Percentiles rank a stretch among this genome's conserved stretches.
phyloP scores from a whole-genome alignment of 306 rosid genomes.

The Senna siamea region DNA sequence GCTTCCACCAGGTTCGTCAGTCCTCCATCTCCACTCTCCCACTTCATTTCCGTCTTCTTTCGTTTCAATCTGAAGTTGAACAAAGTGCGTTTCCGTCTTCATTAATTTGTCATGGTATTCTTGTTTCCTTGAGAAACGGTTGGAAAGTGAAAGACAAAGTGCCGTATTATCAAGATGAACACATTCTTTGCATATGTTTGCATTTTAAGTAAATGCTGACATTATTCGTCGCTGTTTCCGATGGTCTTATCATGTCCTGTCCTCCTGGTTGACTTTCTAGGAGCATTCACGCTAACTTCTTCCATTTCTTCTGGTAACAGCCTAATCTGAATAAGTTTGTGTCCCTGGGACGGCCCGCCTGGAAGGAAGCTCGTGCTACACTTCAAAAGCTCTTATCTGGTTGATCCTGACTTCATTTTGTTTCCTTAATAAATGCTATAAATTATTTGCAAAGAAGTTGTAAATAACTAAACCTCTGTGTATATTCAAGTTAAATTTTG shows the following conservation, averaged over 20 bases:
- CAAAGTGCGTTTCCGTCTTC: not conserved
- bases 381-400: conserved; percentile 87
- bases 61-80: not conserved
- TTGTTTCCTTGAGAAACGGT: conserved; percentile 9
- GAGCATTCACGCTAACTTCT: conserved; percentile 25
- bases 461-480: not conserved
- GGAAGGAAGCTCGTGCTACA: conserved; percentile 97
- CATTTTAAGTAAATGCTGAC: too few relatives aligned
- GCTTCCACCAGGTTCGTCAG: conserved; percentile 66
- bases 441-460: not conserved
- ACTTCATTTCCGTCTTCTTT: not conserved
- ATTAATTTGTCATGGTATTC: conserved; percentile 29
- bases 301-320: conserved; percentile 45
- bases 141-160: conserved; percentile 2
- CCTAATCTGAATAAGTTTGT: conserved; percentile 84
- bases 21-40: not conserved
- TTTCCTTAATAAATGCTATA: not conserved
- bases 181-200: not conserved
- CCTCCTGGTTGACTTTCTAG: conserved; percentile 5
- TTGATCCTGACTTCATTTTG: conserved; percentile 32
- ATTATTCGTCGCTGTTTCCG: not conserved
- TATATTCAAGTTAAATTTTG: conserved; percentile 30
- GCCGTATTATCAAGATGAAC: conserved; percentile 18
- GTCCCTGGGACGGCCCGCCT: conserved; percentile 88
- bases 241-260: conserved; percentile 11